A percentile compares a stretch with the other conserved stretches of the same genome.
These are phyloP conservation scores for Botryosphaeria dothidea DNA, from an alignment of 2,329 filamentous ascomycete genomes.

Conservation along the genomic window DNA sequence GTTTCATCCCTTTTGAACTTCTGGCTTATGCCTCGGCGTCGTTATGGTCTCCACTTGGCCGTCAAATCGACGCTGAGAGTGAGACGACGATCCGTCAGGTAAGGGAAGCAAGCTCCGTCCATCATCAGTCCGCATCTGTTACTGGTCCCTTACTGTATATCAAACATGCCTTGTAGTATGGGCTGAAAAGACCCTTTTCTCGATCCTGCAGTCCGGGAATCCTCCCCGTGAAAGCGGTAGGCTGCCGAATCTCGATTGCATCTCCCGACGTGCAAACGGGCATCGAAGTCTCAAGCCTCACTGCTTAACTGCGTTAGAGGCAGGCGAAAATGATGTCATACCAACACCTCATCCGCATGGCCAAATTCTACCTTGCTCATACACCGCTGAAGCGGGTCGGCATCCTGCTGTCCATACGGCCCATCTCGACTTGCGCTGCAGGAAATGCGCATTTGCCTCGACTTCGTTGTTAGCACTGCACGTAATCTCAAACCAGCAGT, in stretches of 20 bases:
- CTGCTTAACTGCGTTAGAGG: neutral
- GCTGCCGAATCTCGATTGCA: neutral
- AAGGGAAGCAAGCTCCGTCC: no score
- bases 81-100: no score
- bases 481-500: no score
- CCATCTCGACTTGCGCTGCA: neutral
- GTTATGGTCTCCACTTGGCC: no score
- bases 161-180: no score
- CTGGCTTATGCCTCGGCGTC: neutral
- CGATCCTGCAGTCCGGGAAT: neutral
- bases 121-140: neutral
- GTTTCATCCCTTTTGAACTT: neutral
- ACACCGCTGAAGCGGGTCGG: neutral
- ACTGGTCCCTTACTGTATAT: neutral
- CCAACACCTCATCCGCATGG: neutral
- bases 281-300: neutral
- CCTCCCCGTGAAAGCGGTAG: neutral
- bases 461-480: no score
- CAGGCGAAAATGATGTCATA: neutral
- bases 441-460: no score
- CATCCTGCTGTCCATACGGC: neutral
- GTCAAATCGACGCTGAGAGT: no score
- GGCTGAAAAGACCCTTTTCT: neutral
- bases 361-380: neutral
- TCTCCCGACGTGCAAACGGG: neutral